Evolutionary conservation across 805 yeast genomes (phyloP), one percentile per base, ranked within the genome.

Genomic region (Candida palmyrensis): DNA sequence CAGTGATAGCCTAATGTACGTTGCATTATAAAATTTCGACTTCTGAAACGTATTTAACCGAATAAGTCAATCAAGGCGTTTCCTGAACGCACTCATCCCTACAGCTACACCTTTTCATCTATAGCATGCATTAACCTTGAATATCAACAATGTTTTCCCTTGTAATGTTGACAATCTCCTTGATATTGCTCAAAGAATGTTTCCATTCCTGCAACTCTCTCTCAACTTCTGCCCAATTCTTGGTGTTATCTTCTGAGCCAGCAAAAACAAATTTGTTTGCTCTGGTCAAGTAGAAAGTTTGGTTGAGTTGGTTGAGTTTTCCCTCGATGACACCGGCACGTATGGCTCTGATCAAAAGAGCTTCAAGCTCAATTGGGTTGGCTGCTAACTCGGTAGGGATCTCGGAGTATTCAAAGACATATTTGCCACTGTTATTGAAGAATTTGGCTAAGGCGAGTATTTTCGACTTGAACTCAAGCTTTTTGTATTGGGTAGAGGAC

Each of bases 321-420:
- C 71, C 72, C 49, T 66, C 70, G 32, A 66, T 47, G 32, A 66
- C 63, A 27, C 65, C 66, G n/a, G 63, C 53, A 45, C 63, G 64
- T 41, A 66, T 65, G 24, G 69, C 55, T 42, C 60, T 62, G 25
- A 66, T 57, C 41, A 66, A 49, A 37, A 66, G 53, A 28, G 54
- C 47, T 46, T 66, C 72, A 29, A 66, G 57, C 31, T 62, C 67
- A 23, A 47, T 38, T 11, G 57, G 35, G 7, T 59, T 45, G 3
- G 53, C 40, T 10, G 51, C 51, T 37, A 55, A 50, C 13, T 39
- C 49, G 20, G 44, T 37, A 19, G 70, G 66, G 26, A 66, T 53
- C 29, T 66, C 70, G 29, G 41, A 44, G 48, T 62, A 65, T 31
- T 51, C 51, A 49, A 61, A 64, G 18, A 47, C 34, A 37, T 47